These are phyloP conservation scores for Botrytis sinoallii DNA, from an alignment of 2,329 filamentous ascomycete species.

Conservation along the genomic window DNA sequence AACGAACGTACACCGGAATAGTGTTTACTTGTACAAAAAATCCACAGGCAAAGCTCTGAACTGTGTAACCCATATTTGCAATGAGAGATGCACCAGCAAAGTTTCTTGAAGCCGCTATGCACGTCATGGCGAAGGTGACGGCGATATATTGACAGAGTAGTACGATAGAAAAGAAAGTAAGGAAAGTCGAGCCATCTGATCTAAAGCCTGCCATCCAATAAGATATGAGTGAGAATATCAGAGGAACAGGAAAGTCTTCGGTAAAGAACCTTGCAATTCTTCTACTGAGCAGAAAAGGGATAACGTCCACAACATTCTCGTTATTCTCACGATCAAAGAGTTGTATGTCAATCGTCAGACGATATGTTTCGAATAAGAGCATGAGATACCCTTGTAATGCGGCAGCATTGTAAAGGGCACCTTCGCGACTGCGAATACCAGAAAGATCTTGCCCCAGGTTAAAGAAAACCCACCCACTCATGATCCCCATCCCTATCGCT, in stretches of 20 bases:
- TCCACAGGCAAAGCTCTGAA: slow-evolving; percentile 72
- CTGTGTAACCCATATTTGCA: slow-evolving; percentile 67
- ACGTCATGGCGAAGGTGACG: slow-evolving; percentile 67
- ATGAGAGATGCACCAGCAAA: slow-evolving; percentile 71
- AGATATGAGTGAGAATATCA: slow-evolving; percentile 67
- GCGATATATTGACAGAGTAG: slow-evolving; percentile 71
- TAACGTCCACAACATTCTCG: slow-evolving; percentile 67
- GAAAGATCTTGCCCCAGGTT: slow-evolving; percentile 61
- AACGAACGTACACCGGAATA: slow-evolving; percentile 74
- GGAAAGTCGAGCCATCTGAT: slow-evolving; percentile 59
- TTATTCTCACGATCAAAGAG: slow-evolving; percentile 73
- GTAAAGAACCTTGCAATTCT: slow-evolving; percentile 65
- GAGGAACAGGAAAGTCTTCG: slow-evolving; percentile 70
- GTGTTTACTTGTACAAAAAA: slow-evolving; percentile 73
- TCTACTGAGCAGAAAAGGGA: slow-evolving; percentile 68
- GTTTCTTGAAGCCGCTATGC: slow-evolving; percentile 61
- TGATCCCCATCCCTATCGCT: slow-evolving; percentile 66
- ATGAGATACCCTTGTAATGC: slow-evolving; percentile 75
- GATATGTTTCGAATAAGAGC: slow-evolving; percentile 72
- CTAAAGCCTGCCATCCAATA: slow-evolving; percentile 80
- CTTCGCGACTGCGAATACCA: slow-evolving; percentile 71
- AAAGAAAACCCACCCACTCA: slow-evolving; percentile 72
- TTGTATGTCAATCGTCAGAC: slow-evolving; percentile 70
- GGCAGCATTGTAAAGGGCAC: slow-evolving; percentile 68
- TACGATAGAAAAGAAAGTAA: slow-evolving; percentile 67